phyloP scores from a whole-genome alignment of 495 filamentous ascomycete species.

The Acidomyces sp. region DNA sequence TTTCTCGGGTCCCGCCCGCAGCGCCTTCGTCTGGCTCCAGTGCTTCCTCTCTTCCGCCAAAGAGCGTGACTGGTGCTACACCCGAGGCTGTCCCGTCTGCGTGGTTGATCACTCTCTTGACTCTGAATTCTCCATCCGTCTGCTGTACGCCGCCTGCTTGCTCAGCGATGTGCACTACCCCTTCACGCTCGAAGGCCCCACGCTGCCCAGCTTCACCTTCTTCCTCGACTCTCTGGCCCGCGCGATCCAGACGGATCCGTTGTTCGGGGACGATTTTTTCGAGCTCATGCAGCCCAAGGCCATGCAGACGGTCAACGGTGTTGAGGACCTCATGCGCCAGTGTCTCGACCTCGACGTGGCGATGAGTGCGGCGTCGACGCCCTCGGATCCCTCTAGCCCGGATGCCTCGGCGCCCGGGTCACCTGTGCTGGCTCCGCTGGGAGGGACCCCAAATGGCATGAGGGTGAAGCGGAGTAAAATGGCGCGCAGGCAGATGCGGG shows the following conservation, averaged over 20 bases:
- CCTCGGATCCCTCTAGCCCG: constrained; percentile 3
- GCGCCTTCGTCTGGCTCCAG: constrained; percentile 48
- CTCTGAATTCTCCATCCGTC: constrained; percentile 47
- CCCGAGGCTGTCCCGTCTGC: constrained; percentile 45
- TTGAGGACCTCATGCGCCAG: constrained; percentile 42
- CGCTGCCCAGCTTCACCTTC: constrained; percentile 38
- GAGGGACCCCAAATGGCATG: constrained; percentile 7
- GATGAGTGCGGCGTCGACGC: constrained; percentile 8
- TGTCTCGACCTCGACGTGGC: constrained; percentile 35
- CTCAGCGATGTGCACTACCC: constrained; percentile 34
- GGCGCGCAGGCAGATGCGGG: constrained; percentile 12
- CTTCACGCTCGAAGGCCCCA: constrained; percentile 17
- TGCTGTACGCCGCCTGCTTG: constrained; percentile 42
- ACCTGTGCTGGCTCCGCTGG: constrained; percentile 7
- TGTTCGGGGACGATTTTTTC: constrained; percentile 46
- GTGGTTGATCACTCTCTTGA: constrained; percentile 40
- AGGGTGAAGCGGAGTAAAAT: constrained; percentile 17
- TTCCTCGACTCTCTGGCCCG: constrained; percentile 41
- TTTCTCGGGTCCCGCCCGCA: constrained; percentile 44
- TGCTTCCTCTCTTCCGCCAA: constrained; percentile 40
- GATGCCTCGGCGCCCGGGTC: background rate
- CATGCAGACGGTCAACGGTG: constrained; percentile 35
- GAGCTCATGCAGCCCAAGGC: constrained; percentile 42
- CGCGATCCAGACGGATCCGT: constrained; percentile 41
- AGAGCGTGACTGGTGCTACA: constrained; percentile 46